Conservation (phyloP, 106 monocot genomes). For the Triglochin maritima region DNA sequence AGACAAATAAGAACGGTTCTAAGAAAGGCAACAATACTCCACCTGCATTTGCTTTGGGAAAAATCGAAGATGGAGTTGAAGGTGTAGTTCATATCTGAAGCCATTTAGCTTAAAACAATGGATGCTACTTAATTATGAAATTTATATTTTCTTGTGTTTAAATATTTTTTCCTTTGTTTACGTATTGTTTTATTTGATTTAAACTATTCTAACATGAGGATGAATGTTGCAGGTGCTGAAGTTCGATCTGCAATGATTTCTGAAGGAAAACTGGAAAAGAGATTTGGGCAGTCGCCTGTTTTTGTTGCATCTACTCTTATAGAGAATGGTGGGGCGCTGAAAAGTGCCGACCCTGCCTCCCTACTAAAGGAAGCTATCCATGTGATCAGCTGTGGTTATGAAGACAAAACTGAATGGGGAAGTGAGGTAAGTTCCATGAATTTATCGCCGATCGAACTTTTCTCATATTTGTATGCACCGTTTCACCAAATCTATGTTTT, state of each 20-base stretch:
- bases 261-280: slow-evolving; percentile 61
- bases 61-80: slow-evolving; percentile 34
- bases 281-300: slow-evolving; percentile 70
- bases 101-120: not conserved
- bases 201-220: not conserved
- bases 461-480: no score
- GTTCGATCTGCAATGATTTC: slow-evolving; percentile 27
- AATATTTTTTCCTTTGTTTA: not conserved
- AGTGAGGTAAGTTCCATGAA: slow-evolving; percentile 12
- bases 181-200: not conserved
- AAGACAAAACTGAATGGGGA: slow-evolving; percentile 35
- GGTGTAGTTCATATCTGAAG: slow-evolving; percentile 4
- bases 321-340: slow-evolving; percentile 52
- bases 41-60: slow-evolving; percentile 50
- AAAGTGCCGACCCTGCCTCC: slow-evolving; percentile 62
- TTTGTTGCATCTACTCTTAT: slow-evolving; percentile 74
- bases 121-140: not conserved
- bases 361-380: slow-evolving; percentile 67
- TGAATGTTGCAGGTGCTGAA: slow-evolving; percentile 21
- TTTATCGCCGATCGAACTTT: not conserved
- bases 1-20: slow-evolving; percentile 38
- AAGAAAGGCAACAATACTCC: slow-evolving; percentile 21
- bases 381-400: slow-evolving; percentile 28
- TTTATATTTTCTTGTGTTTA: not conserved
- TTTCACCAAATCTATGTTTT: not conserved